Evolutionary conservation across 2,329 filamentous ascomycete genomes (phyloP).

Genomic region (Fusarium sp.): DNA sequence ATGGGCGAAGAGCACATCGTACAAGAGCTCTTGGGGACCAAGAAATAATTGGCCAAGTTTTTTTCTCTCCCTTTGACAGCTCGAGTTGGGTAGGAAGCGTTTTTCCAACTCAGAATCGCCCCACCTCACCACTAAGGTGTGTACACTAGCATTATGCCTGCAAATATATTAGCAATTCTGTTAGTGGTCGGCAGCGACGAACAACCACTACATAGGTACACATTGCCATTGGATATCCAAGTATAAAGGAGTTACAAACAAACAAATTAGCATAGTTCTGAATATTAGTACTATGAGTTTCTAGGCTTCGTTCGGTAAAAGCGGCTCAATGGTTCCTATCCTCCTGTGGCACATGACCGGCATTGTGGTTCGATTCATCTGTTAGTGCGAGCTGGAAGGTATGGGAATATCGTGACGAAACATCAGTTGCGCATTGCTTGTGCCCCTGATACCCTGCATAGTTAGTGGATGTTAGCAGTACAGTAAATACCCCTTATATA

Average conservation of each 20-base stretch:
- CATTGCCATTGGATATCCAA: background rate
- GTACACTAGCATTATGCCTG: background rate
- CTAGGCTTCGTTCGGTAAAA: background rate
- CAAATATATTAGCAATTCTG: background rate
- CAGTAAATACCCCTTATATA: background rate
- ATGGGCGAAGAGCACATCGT: background rate
- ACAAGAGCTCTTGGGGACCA: slow-evolving; percentile 5
- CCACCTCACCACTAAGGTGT: background rate
- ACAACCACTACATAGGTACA: background rate
- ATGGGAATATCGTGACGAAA: background rate
- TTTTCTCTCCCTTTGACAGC: background rate
- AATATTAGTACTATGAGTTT: background rate
- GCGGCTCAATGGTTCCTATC: background rate
- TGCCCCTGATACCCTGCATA: background rate
- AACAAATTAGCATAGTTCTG: background rate
- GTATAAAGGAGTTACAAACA: background rate
- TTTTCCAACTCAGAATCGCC: background rate
- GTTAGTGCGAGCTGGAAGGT: background rate
- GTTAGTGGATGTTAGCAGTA: background rate
- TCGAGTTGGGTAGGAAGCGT: background rate
- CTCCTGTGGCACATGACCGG: background rate
- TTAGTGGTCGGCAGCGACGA: background rate
- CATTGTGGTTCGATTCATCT: background rate
- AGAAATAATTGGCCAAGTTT: slow-evolving; percentile 5
- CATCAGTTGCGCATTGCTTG: background rate